phyloP scores from a whole-genome alignment of 2,329 filamentous ascomycete species.

The Claviceps pazoutovae region DNA sequence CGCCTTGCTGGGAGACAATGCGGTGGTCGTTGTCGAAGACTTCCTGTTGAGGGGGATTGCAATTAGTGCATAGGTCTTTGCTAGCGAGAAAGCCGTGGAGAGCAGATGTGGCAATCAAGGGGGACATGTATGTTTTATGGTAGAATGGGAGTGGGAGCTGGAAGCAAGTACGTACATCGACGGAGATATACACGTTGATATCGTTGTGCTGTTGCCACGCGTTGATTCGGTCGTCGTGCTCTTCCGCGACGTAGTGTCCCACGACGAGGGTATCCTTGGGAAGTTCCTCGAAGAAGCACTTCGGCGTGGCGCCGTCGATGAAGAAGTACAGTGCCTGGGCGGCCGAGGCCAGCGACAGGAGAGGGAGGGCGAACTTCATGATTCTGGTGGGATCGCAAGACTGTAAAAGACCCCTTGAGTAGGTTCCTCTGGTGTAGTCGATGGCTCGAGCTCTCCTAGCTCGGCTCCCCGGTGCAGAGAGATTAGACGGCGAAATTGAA shows the following conservation, averaged over 20 bases:
- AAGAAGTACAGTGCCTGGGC: slow-evolving; percentile 89
- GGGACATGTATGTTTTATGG: background rate
- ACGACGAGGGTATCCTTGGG: slow-evolving; percentile 96
- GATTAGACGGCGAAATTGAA: background rate
- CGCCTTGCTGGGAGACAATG: slow-evolving; percentile 75
- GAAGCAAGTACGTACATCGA: slow-evolving; percentile 46
- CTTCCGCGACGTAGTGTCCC: slow-evolving; percentile 77
- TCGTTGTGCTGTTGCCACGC: slow-evolving; percentile 60
- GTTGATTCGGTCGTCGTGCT: slow-evolving; percentile 59
- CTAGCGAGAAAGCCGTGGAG: no score
- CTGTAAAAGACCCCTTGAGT: background rate
- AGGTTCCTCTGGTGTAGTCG: background rate
- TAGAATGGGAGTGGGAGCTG: background rate
- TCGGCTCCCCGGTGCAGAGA: no score
- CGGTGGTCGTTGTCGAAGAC: slow-evolving; percentile 96
- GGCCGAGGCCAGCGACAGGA: slow-evolving; percentile 50
- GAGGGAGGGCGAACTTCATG: slow-evolving; percentile 46
- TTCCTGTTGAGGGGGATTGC: slow-evolving; percentile 38
- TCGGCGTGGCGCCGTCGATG: slow-evolving; percentile 71
- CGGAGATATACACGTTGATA: slow-evolving; percentile 76
- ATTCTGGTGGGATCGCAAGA: slow-evolving; percentile 13
- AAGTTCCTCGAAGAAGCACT: slow-evolving; percentile 97
- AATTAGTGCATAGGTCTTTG: background rate
- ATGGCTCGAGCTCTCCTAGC: background rate
- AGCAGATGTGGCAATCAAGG: no score